Evolutionary conservation across 176 grass and related monocot genomes (phyloP).

Genomic region (Triticum timopheevii): DNA sequence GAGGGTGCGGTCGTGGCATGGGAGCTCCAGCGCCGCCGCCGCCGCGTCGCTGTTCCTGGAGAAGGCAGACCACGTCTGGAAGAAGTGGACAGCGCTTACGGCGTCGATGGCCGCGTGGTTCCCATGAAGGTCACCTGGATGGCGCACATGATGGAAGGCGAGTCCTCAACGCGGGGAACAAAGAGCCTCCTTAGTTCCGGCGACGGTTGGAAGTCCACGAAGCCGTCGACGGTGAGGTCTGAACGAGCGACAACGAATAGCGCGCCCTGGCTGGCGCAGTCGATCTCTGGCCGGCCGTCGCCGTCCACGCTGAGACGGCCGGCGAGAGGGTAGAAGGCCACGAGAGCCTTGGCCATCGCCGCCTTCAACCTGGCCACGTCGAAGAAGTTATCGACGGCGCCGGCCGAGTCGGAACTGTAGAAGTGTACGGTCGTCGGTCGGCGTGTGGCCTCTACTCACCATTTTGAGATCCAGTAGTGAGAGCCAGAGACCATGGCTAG

Average conservation of each 20-base stretch:
- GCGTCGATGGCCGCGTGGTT: neutral
- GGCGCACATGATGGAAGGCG: neutral
- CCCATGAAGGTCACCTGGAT: neutral
- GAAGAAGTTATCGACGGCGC: neutral
- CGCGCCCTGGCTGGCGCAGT: neutral
- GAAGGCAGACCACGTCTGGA: neutral
- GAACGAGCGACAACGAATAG: neutral
- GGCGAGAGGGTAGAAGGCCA: neutral
- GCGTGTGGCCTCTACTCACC: neutral
- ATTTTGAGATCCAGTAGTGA: neutral
- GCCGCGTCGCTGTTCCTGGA: neutral
- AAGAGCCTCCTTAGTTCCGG: neutral
- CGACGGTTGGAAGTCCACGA: neutral
- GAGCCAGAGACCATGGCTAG: neutral
- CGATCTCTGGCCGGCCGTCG: neutral
- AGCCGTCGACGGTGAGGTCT: neutral
- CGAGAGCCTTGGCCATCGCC: neutral
- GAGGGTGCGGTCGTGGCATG: neutral
- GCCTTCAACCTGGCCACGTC: neutral
- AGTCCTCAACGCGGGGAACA: neutral
- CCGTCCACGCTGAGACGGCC: neutral
- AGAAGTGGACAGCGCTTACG: neutral
- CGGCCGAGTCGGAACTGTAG: neutral
- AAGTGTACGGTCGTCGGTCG: neutral
- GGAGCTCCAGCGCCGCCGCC: neutral